Evolutionary conservation across 1,284 basidiomycete species (phyloP).

Genomic region (Lentinus polychrous): DNA sequence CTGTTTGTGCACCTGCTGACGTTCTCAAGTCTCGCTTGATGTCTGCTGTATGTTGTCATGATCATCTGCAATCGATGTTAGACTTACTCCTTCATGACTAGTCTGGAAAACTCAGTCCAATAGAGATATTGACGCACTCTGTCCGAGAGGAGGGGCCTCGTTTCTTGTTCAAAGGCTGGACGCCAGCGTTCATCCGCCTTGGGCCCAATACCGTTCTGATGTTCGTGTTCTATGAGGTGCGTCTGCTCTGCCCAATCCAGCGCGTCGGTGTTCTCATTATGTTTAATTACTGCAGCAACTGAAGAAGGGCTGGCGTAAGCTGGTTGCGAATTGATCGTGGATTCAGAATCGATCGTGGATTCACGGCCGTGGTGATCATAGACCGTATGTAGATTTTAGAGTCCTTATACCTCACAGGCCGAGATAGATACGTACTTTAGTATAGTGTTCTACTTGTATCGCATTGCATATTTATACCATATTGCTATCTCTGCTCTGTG

Average conservation of each 20-base stretch:
- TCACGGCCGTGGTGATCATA: too few species aligned
- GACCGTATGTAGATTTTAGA: too few species aligned
- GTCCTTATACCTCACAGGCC: too few species aligned
- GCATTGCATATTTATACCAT: too few species aligned
- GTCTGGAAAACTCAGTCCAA: constrained; percentile 37
- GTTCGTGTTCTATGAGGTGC: constrained; percentile 81
- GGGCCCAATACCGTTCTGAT: constrained; percentile 81
- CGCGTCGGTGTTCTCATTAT: neutral
- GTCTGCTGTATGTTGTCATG: constrained; percentile 50
- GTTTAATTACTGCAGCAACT: constrained; percentile 44
- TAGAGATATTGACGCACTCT: constrained; percentile 49
- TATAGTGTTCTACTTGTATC: too few species aligned
- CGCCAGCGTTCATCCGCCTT: constrained; percentile 77
- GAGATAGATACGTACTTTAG: too few species aligned
- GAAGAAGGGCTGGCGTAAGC: constrained; percentile 47
- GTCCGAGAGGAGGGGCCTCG: constrained; percentile 69
- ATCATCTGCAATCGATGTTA: neutral
- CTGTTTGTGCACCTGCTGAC: constrained; percentile 85
- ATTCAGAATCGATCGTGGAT: too few species aligned
- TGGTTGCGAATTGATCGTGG: constrained; percentile 1
- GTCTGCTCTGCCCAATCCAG: constrained; percentile 9
- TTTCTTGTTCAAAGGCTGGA: constrained; percentile 89
- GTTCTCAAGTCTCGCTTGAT: constrained; percentile 77
- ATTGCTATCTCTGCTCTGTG: too few species aligned
- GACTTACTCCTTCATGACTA: constrained; percentile 7